Evolutionary conservation across 371 early-diverging fungal species (phyloP), one percentile per base, ranked within the genome.

Genomic region (Basidiobolus meristosporus): DNA sequence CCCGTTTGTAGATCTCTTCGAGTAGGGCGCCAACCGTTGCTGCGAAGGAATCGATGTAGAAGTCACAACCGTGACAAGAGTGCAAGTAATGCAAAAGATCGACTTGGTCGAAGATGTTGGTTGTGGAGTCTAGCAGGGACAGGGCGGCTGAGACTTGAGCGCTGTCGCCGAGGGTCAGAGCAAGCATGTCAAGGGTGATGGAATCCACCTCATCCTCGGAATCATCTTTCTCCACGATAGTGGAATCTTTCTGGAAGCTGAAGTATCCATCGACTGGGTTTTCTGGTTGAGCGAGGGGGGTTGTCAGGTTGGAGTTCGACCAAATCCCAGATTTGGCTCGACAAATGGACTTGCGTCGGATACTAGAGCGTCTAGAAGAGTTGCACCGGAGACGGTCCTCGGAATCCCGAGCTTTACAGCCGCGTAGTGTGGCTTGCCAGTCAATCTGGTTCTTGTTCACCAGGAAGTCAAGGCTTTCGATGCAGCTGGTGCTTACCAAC

Each of bases 391-490:
- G n/a, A n/a, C n/a, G n/a, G n/a, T n/a, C n/a, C n/a, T n/a, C n/a
- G n/a, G n/a, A n/a, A n/a, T n/a, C n/a, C n/a, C n/a, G n/a, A n/a
- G n/a, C n/a, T n/a, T 12, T 12, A 12, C 28, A 5, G 29, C 39
- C 66, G 17, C 64, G 54, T 28, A 87, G 54, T n/a, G 81, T 67
- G 4, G 54, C 55, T 32, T 70, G 55, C 84, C 82, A 82, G 28
- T 82, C 70, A n/a, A 67, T 60, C 23, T 73, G 73, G 15, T 68
- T 60, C 54, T 72, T 73, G 48, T 63, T 65, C 18, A 80, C 68
- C 51, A 89, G 53, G 54, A 89, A 89, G 50, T 86, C 90, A n/a
- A 90, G 62, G 1, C 74, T 73, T 42, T 80, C 82, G 42, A 90
- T 74, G 46, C 75, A 77, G 18, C 77, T 68, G 0, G 83, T 84